Evolutionary conservation across 2,329 filamentous ascomycete genomes (phyloP).

Genomic region (Apiospora sp.): DNA sequence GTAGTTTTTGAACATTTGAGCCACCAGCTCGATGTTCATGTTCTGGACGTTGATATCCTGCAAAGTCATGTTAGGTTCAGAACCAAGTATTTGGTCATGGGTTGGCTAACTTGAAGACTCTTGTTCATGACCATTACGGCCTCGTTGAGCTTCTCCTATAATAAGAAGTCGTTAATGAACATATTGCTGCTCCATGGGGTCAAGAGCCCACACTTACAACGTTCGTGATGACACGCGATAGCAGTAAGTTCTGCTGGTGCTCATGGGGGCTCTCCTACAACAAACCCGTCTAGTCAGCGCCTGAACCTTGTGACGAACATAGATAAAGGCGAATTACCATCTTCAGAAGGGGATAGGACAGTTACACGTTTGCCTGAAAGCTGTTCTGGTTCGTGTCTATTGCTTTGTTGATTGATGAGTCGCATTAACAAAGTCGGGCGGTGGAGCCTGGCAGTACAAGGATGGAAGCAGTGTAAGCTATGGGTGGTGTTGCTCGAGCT

Average conservation of each 20-base stretch:
- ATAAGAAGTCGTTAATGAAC: background rate
- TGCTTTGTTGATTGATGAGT: background rate
- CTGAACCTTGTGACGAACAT: too few species aligned
- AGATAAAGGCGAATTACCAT: background rate
- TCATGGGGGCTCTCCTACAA: constrained; percentile 91
- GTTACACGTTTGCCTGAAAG: too few species aligned
- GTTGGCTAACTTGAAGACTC: constrained; percentile 74
- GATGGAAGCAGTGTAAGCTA: background rate
- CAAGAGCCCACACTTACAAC: constrained; percentile 70
- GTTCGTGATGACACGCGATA: constrained; percentile 96
- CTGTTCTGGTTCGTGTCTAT: background rate
- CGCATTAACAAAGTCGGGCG: background rate
- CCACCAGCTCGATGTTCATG: constrained; percentile 97
- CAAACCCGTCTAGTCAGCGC: background rate
- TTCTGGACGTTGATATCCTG: constrained; percentile 98
- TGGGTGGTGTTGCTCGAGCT: background rate
- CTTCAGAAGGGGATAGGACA: background rate
- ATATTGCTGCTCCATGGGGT: background rate
- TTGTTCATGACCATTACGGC: constrained; percentile 93
- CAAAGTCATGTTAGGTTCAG: background rate
- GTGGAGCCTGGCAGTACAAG: constrained; percentile 16
- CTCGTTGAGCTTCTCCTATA: constrained; percentile 95
- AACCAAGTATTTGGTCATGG: background rate
- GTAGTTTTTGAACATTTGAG: constrained; percentile 99
- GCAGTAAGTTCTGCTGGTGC: constrained; percentile 92